Evolutionary conservation across 768 basidiomycete species (phyloP).

Genomic region (Amanita molliuscula): DNA sequence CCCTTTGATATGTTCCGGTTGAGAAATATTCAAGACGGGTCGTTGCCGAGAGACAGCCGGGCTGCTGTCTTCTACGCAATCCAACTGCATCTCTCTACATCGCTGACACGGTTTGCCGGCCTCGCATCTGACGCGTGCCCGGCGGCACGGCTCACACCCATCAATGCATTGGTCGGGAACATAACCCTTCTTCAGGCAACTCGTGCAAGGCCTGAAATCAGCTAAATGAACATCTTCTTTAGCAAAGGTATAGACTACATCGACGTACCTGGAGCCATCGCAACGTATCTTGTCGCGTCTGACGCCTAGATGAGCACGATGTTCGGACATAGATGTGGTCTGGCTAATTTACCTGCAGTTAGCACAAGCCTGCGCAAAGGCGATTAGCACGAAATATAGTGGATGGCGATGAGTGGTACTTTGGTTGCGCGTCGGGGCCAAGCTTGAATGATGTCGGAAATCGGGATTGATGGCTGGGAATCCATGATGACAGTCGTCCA

Average conservation of each 20-base stretch:
- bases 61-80: conserved; percentile 36
- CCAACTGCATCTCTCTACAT: conserved; percentile 39
- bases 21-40: conserved; percentile 15
- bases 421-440: conserved; percentile 45
- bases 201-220: conserved; percentile 42
- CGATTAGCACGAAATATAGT: conserved; percentile 5
- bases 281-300: conserved; percentile 58
- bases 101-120: conserved; percentile 38
- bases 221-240: background rate
- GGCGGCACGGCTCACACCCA: conserved; percentile 51
- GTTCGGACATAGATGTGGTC: conserved; percentile 4
- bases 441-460: conserved; percentile 39
- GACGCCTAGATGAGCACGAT: conserved; percentile 9
- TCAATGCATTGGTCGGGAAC: conserved; percentile 43
- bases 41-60: conserved; percentile 14
- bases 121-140: conserved; percentile 46
- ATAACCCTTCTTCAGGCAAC: conserved; percentile 47
- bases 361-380: conserved; percentile 38
- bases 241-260: background rate
- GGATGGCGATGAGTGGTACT: conserved; percentile 20
- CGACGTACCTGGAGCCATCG: conserved; percentile 37
- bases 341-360: conserved; percentile 39
- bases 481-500: conserved; percentile 27
- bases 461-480: conserved; percentile 31
- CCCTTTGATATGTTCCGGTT: conserved; percentile 13